phyloP scores from a whole-genome alignment of 2,329 filamentous ascomycete species.

The Coniochaeta hoffmannii region DNA sequence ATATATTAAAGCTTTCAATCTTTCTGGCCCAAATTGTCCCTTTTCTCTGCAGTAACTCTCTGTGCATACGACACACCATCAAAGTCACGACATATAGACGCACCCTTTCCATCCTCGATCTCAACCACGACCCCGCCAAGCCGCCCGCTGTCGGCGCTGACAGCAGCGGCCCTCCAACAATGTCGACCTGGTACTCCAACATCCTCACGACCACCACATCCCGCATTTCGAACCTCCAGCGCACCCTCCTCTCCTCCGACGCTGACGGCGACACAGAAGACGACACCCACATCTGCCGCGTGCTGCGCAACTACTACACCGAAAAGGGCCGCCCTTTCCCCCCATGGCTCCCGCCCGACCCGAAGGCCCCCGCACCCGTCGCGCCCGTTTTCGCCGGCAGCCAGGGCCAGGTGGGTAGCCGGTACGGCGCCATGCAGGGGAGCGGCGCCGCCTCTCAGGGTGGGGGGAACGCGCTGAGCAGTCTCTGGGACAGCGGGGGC shows the following conservation, averaged over 20 bases:
- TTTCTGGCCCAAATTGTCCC: neutral
- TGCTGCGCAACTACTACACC: conserved; percentile 84
- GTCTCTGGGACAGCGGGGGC: conserved; percentile 46
- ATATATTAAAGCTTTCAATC: neutral
- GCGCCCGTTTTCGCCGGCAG: conserved; percentile 40
- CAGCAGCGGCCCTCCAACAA: conserved; percentile 24
- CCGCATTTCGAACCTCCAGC: conserved; percentile 57
- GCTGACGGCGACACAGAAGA: conserved; percentile 71
- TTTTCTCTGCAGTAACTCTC: neutral
- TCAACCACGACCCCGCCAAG: neutral
- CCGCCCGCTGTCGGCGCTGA: neutral
- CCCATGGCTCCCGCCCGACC: conserved; percentile 81
- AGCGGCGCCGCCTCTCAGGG: conserved; percentile 7
- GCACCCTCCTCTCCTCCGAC: conserved; percentile 61
- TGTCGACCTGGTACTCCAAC: conserved; percentile 79
- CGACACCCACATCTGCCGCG: conserved; percentile 90
- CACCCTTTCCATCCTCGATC: conserved; percentile 1
- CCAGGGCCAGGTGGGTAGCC: conserved; percentile 41
- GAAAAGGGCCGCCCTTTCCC: conserved; percentile 81
- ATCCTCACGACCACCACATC: conserved; percentile 58
- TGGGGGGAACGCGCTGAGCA: conserved; percentile 38
- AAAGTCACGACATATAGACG: neutral
- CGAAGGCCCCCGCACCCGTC: conserved; percentile 59
- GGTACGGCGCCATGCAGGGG: conserved; percentile 39
- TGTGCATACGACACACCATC: neutral